phyloP scores from a whole-genome alignment of 306 rosid species.

The Inga oerstediana region DNA sequence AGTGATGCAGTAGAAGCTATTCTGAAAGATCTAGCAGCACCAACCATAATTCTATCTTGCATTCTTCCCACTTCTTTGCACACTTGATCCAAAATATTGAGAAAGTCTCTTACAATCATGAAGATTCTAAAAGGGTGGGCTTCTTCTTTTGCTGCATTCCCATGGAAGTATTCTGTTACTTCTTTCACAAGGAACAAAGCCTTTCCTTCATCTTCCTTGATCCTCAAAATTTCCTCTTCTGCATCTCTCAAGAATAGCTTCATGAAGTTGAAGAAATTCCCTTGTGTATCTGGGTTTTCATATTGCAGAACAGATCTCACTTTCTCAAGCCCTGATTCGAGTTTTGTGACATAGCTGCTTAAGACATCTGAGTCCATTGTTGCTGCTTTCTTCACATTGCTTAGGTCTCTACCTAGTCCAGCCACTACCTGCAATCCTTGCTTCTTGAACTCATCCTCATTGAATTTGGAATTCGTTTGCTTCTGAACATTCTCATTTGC shows the following conservation, averaged over 20 bases:
- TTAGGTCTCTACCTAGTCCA: constrained; percentile 82
- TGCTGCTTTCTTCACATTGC: constrained; percentile 82
- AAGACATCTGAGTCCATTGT: constrained; percentile 94
- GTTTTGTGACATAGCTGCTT: constrained; percentile 82
- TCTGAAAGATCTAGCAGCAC: constrained; percentile 89
- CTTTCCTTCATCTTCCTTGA: constrained; percentile 74
- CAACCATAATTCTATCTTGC: constrained; percentile 75
- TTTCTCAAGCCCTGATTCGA: constrained; percentile 87
- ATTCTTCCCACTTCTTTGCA: constrained; percentile 95
- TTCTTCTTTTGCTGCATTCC: constrained; percentile 84
- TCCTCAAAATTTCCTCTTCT: constrained; percentile 64
- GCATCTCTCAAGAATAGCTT: constrained; percentile 73
- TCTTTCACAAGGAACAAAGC: constrained; percentile 81
- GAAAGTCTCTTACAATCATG: constrained; percentile 93
- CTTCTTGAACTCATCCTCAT: constrained; percentile 83
- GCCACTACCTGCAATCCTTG: constrained; percentile 94
- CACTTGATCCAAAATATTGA: constrained; percentile 79
- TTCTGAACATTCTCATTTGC: constrained; percentile 51
- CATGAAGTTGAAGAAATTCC: constrained; percentile 75
- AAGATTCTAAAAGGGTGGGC: constrained; percentile 96
- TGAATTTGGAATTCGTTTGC: constrained; percentile 42
- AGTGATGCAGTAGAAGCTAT: constrained; percentile 85
- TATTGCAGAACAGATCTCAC: constrained; percentile 75
- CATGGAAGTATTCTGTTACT: constrained; percentile 87
- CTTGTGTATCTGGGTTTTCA: constrained; percentile 64